Conservation (phyloP, 805 yeast genomes). For the Zygosaccharomyces bisporus region DNA sequence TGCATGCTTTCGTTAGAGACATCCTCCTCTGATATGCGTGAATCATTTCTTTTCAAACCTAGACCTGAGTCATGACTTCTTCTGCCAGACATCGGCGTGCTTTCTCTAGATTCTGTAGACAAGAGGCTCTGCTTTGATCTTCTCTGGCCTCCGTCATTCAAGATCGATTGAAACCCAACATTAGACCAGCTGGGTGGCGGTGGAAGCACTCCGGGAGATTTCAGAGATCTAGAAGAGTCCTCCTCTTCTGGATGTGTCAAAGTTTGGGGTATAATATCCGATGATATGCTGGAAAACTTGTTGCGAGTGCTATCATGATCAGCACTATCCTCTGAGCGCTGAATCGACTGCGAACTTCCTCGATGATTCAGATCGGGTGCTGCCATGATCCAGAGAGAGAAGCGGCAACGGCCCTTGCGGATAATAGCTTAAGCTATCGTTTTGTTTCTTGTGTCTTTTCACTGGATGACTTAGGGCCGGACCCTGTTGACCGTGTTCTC, state of each 20-base stretch:
- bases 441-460: not conserved
- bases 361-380: not conserved
- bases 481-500: not conserved
- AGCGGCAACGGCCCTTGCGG: not conserved
- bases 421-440: not conserved
- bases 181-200: constrained; percentile 26
- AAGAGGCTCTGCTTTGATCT: constrained; percentile 22
- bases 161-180: constrained; percentile 32
- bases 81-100: constrained; percentile 13
- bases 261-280: constrained; percentile 33
- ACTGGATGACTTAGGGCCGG: not conserved
- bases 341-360: not conserved
- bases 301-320: not conserved
- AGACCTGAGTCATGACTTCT: constrained; percentile 11
- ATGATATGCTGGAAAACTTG: constrained; percentile 29
- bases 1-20: constrained; percentile 17
- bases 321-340: not conserved
- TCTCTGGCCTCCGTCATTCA: constrained; percentile 21
- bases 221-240: constrained; percentile 16
- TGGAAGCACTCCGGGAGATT: constrained; percentile 12
- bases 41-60: constrained; percentile 7
- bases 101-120: constrained; percentile 11
- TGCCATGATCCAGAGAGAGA: not conserved
- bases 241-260: constrained; percentile 24
- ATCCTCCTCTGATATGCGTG: constrained; percentile 14